These are phyloP conservation scores for Orbilia quercus DNA, from an alignment of 2,329 filamentous ascomycete genomes.

Conservation along the genomic window DNA sequence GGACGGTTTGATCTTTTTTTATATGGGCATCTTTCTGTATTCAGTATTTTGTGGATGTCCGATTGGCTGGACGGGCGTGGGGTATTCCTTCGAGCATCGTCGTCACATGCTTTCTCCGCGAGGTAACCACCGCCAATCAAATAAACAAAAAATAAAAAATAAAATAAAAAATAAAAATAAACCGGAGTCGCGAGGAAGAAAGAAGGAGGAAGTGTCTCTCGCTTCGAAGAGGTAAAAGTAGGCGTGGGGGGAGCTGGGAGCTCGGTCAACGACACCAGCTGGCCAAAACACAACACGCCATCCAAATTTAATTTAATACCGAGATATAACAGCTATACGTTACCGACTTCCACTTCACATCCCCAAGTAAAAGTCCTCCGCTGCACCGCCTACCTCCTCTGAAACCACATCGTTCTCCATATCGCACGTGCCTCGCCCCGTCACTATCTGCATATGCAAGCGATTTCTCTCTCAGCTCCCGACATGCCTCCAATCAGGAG, in stretches of 20 bases:
- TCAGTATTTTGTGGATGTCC: constrained; percentile 4
- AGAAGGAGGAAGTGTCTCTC: too few relatives aligned
- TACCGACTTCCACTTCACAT: too few relatives aligned
- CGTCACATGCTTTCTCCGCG: constrained; percentile 42
- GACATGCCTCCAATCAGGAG: constrained; percentile 55
- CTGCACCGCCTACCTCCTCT: constrained; percentile 45
- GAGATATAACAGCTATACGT: too few relatives aligned
- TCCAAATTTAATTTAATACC: constrained; percentile 8
- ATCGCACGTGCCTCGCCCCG: constrained; percentile 55
- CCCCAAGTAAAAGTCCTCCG: too few relatives aligned
- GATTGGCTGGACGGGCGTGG: constrained; percentile 34
- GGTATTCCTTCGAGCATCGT: constrained; percentile 16
- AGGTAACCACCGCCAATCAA: constrained; percentile 29
- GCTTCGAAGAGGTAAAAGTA: constrained; percentile 40
- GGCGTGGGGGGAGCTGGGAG: constrained; percentile 41
- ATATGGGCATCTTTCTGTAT: too few relatives aligned
- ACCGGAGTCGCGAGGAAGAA: too few relatives aligned
- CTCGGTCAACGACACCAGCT: constrained; percentile 21
- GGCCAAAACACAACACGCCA: constrained; percentile 34
- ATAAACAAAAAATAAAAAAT: constrained; percentile 1
- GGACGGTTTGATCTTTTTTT: too few relatives aligned
- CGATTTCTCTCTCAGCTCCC: constrained; percentile 57
- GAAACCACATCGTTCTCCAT: constrained; percentile 52
- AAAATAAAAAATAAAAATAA: constrained; percentile 17
- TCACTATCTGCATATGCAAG: constrained; percentile 57